These are phyloP conservation scores for Teratosphaeria gauchensis DNA, from an alignment of 2,329 filamentous ascomycete species.

Conservation along the genomic window DNA sequence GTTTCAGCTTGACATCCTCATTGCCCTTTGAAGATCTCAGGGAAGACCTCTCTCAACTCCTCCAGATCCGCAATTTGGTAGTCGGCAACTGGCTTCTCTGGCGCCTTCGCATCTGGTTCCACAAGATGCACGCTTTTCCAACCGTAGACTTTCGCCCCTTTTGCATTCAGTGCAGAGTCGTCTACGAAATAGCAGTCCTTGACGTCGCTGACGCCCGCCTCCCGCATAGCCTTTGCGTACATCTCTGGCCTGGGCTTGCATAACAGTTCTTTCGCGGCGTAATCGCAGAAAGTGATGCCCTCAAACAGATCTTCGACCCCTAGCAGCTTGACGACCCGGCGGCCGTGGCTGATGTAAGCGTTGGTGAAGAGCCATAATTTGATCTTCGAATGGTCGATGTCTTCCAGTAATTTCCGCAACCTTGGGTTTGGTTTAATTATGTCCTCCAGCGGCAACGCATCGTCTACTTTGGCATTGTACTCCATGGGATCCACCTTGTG, in stretches of 20 bases:
- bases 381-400: conserved; percentile 75
- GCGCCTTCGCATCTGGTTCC: conserved; percentile 58
- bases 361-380: conserved; percentile 94
- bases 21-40: conserved; percentile 66
- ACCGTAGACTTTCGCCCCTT: conserved; percentile 64
- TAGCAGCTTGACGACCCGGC: conserved; percentile 69
- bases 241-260: conserved; percentile 81
- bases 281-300: conserved; percentile 91
- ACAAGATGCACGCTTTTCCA: conserved; percentile 84
- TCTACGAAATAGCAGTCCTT: conserved; percentile 94
- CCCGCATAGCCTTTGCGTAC: conserved; percentile 79
- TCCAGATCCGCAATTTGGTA: conserved; percentile 67
- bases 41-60: conserved; percentile 67
- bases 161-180: conserved; percentile 77
- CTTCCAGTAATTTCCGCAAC: conserved; percentile 65
- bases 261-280: conserved; percentile 59
- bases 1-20: background rate
- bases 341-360: conserved; percentile 82
- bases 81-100: conserved; percentile 52
- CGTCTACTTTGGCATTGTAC: conserved; percentile 90
- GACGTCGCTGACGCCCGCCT: conserved; percentile 60
- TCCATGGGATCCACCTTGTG: conserved; percentile 92
- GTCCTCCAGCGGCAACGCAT: conserved; percentile 77
- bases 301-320: conserved; percentile 84
- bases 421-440: conserved; percentile 71